A percentile compares a stretch with the other conserved stretches of the same genome.
phyloP scores from a whole-genome alignment of 1,284 basidiomycete genomes.

The Inonotus obliquus region DNA sequence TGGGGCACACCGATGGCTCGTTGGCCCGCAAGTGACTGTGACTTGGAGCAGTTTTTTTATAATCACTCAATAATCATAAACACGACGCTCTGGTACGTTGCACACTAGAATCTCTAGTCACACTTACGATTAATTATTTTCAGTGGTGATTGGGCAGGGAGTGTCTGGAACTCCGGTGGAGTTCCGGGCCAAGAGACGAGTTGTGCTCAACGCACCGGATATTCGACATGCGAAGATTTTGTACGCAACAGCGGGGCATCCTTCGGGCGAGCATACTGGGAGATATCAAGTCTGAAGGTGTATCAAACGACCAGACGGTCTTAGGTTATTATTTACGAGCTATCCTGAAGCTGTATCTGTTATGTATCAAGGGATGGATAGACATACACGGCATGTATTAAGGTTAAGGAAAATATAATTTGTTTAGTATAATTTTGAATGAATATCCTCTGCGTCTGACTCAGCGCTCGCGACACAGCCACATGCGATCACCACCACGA shows the following conservation, averaged over 20 bases:
- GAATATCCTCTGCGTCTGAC: too few relatives aligned
- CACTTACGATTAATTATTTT: not conserved
- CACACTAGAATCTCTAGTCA: slow-evolving; percentile 13
- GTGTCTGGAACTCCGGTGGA: slow-evolving; percentile 66
- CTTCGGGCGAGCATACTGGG: slow-evolving; percentile 80
- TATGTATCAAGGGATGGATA: too few relatives aligned
- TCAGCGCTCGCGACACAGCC: too few relatives aligned
- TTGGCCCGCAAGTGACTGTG: slow-evolving; percentile 68
- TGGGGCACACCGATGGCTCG: slow-evolving; percentile 77
- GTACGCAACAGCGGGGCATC: slow-evolving; percentile 66
- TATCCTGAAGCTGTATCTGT: not conserved
- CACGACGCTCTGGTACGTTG: slow-evolving; percentile 69
- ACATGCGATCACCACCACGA: too few relatives aligned
- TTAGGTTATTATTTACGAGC: not conserved
- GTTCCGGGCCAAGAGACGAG: slow-evolving; percentile 76
- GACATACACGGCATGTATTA: too few relatives aligned
- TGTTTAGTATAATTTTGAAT: too few relatives aligned
- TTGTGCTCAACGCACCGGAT: slow-evolving; percentile 80
- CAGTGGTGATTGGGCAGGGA: slow-evolving; percentile 86
- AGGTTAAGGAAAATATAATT: too few relatives aligned
- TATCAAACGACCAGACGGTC: slow-evolving; percentile 38
- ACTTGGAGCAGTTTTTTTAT: slow-evolving; percentile 72
- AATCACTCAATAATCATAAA: slow-evolving; percentile 76
- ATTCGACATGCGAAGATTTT: slow-evolving; percentile 72
- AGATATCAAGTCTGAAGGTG: slow-evolving; percentile 66